Conservation (phyloP, 2,329 filamentous ascomycete genomes). For the Hypoxylon sp. region DNA sequence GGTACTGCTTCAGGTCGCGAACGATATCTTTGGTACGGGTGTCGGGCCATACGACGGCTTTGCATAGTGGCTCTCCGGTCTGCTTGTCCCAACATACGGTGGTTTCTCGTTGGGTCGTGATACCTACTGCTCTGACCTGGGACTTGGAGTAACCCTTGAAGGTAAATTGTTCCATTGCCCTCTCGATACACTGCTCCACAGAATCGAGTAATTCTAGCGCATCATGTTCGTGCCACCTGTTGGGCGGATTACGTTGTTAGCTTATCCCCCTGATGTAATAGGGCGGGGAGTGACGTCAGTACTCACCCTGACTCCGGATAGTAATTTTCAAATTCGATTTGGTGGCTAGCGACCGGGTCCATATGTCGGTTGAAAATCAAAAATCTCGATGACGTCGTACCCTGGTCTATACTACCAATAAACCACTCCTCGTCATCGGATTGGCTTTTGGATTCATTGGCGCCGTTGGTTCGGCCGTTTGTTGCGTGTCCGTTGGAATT, state of each 20-base stretch:
- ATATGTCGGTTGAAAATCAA: slow-evolving; percentile 86
- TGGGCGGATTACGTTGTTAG: slow-evolving; percentile 18
- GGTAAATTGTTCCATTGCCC: slow-evolving; percentile 75
- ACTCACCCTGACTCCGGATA: slow-evolving; percentile 86
- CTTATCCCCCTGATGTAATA: slow-evolving; percentile 13
- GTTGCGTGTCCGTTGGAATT: slow-evolving; percentile 17
- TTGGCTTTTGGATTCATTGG: neutral
- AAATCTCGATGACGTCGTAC: slow-evolving; percentile 88
- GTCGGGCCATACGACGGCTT: slow-evolving; percentile 91
- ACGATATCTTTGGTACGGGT: slow-evolving; percentile 78
- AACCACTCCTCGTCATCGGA: slow-evolving; percentile 66
- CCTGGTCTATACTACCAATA: slow-evolving; percentile 89
- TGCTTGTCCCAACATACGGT: slow-evolving; percentile 83
- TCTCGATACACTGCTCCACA: slow-evolving; percentile 81
- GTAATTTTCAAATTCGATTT: slow-evolving; percentile 85
- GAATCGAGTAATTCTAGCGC: slow-evolving; percentile 78
- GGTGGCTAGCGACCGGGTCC: slow-evolving; percentile 81
- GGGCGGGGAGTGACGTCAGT: slow-evolving; percentile 12
- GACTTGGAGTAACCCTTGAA: slow-evolving; percentile 71
- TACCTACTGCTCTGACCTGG: slow-evolving; percentile 80
- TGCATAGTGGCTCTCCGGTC: slow-evolving; percentile 82
- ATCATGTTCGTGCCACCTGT: slow-evolving; percentile 90
- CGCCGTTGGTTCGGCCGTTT: slow-evolving; percentile 19
- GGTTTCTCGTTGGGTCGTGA: slow-evolving; percentile 92
- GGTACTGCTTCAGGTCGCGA: slow-evolving; percentile 74